These are phyloP conservation scores for Trichocladium uniseriatum DNA, from an alignment of 495 filamentous ascomycete genomes.

Conservation along the genomic window DNA sequence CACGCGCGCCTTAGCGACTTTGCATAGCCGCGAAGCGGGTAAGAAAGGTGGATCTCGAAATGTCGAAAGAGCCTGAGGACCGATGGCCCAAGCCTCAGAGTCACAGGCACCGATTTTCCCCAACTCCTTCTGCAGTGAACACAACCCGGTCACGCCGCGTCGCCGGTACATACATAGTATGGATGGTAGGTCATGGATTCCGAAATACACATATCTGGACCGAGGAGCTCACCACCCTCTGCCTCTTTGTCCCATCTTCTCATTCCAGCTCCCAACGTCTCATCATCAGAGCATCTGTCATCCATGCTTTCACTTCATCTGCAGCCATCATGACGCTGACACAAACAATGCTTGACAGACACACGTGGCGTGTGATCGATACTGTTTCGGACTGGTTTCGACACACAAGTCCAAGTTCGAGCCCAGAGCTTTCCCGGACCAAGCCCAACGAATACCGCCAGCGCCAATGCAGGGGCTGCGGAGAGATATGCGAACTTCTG, in stretches of 20 bases:
- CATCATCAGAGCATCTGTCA: too few relatives aligned
- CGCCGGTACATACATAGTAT: too few relatives aligned
- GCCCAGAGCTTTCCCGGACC: slow-evolving; percentile 8
- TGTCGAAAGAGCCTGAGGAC: not conserved
- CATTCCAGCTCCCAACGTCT: too few relatives aligned
- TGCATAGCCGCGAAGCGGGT: slow-evolving; percentile 1
- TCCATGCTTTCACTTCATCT: too few relatives aligned
- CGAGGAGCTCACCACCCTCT: too few relatives aligned
- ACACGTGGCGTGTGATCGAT: not conserved
- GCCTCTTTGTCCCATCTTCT: not conserved
- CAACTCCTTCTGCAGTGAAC: not conserved
- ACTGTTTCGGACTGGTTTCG: not conserved
- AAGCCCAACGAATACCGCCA: slow-evolving; percentile 18
- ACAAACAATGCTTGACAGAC: not conserved
- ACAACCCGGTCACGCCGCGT: not conserved
- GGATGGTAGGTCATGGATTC: too few relatives aligned
- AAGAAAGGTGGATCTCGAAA: not conserved
- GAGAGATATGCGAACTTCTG: slow-evolving; percentile 18
- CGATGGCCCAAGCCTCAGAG: not conserved
- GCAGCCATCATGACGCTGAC: not conserved
- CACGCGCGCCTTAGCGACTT: not conserved
- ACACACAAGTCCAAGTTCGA: not conserved
- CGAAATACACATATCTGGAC: too few relatives aligned
- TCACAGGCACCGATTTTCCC: not conserved
- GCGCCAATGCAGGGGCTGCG: slow-evolving; percentile 21